A percentile compares a stretch with the other conserved stretches of the same genome.
Evolutionary conservation across 164 flowering plant genomes (phyloP).

Genomic region (Pachysandra terminalis): DNA sequence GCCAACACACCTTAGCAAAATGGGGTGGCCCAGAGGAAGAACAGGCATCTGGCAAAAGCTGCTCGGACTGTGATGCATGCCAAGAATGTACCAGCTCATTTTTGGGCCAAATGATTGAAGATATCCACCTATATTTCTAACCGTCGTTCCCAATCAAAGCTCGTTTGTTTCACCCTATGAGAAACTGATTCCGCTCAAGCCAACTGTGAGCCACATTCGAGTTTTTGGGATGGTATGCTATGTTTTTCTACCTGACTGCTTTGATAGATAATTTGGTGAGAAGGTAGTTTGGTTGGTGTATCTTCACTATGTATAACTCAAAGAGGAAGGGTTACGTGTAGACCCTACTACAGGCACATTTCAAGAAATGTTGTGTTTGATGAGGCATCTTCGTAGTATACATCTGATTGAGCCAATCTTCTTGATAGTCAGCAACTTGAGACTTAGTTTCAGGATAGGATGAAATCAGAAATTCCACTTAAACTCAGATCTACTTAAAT

Average conservation of each 20-base stretch:
- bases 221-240: background rate
- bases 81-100: slow-evolving; percentile 1
- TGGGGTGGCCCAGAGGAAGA: background rate
- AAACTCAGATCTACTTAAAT: too few relatives aligned
- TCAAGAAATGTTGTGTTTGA: too few relatives aligned
- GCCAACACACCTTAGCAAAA: background rate
- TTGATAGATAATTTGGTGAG: background rate
- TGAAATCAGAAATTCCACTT: too few relatives aligned
- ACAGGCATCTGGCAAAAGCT: background rate
- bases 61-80: background rate
- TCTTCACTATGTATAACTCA: background rate
- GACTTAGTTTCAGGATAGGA: too few relatives aligned
- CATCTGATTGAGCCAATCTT: too few relatives aligned
- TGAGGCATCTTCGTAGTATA: too few relatives aligned
- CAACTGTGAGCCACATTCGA: too few relatives aligned
- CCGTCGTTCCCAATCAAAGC: background rate
- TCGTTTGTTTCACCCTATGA: background rate
- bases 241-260: background rate
- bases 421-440: too few relatives aligned
- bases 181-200: background rate
- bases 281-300: background rate
- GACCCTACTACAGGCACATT: too few relatives aligned
- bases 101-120: background rate
- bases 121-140: background rate
- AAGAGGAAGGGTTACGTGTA: too few relatives aligned